These are phyloP conservation scores for Mycosphaerelloides madeirae DNA, from an alignment of 2,329 filamentous ascomycete species.

Conservation along the genomic window DNA sequence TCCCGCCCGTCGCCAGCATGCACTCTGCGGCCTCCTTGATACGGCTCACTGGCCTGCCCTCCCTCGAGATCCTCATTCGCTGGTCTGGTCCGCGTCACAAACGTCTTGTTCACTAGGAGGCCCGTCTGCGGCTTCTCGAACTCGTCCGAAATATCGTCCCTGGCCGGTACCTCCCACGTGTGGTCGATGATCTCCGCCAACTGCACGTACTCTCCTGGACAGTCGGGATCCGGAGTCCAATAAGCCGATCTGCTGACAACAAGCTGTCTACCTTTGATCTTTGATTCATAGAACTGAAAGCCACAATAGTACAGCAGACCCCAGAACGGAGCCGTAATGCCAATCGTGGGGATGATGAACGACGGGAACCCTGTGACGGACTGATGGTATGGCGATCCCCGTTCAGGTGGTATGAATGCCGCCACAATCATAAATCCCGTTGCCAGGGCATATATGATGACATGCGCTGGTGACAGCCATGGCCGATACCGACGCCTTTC, in stretches of 20 bases:
- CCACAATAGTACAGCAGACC: slow-evolving; percentile 21
- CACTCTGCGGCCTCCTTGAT: too few relatives aligned
- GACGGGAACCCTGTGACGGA: slow-evolving; percentile 16
- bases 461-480: slow-evolving; percentile 23
- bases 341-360: slow-evolving; percentile 23
- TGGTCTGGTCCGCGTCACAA: too few relatives aligned
- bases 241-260: slow-evolving; percentile 17
- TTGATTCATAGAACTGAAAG: slow-evolving; percentile 13
- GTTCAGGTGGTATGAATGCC: slow-evolving; percentile 18
- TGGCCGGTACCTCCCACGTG: slow-evolving; percentile 15
- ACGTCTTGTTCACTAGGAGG: too few relatives aligned
- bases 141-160: slow-evolving; percentile 12
- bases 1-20: too few relatives aligned
- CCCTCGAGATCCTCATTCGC: too few relatives aligned
- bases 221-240: slow-evolving; percentile 16
- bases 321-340: slow-evolving; percentile 20
- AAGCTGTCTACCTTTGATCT: slow-evolving; percentile 15
- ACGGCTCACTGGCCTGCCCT: too few relatives aligned
- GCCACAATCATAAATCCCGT: slow-evolving; percentile 20
- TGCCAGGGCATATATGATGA: slow-evolving; percentile 19
- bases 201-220: slow-evolving; percentile 18
- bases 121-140: slow-evolving; percentile 7
- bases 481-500: slow-evolving; percentile 21
- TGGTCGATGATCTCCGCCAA: slow-evolving; percentile 21
- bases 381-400: slow-evolving; percentile 17